Evolutionary conservation across 2,329 filamentous ascomycete species (phyloP), one percentile per base, ranked within the genome.

Genomic region (Colletotrichum viniferum): DNA sequence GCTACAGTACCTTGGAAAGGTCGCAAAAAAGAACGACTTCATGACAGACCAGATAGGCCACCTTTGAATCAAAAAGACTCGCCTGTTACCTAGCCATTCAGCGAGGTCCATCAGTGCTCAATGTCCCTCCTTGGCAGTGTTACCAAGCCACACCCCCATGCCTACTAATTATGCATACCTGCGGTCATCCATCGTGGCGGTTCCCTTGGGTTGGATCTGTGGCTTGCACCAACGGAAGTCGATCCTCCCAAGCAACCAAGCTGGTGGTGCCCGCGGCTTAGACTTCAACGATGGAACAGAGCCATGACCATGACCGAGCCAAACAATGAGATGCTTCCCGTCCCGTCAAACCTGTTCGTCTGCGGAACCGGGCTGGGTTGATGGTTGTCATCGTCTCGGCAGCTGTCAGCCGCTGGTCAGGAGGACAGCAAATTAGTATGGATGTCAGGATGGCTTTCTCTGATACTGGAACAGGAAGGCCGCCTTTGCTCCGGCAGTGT

Each of bases 1-100:
- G 65, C 65, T 62, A 76, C 69, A 69, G 73, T 75, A 75, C 73
- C 63, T 75, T 34, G 26, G 58, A 38, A 62, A 68, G 62, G 69
- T 75, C 73, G 28, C 16, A 56, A 43, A 43, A n/a, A 18, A 52
- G 43, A 58, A 71, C 63, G 71, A 74, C 52, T 71, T 75, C 14
- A 66, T 67, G 55, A 74, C 21, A 68, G 62, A 67, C 56, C 74
- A 72, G 8, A 55, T 74, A 74, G 71, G 74, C 71, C 24, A 66
- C 65, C 48, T 71, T 66, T 43, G 66, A 76, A 74, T 68, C 43
- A 70, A 74, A 71, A 63, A 43, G 28, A 74, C 74, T 71, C 64
- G 74, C 65, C 74, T 74, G 74, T 76, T 76, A 71, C 60, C 65
- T 71, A 74, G 74, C 71, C 71, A 76, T 21, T 71, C 52, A 56